Evolutionary conservation across 2,329 filamentous ascomycete species (phyloP).

Genomic region (Claviceps digitariae): DNA sequence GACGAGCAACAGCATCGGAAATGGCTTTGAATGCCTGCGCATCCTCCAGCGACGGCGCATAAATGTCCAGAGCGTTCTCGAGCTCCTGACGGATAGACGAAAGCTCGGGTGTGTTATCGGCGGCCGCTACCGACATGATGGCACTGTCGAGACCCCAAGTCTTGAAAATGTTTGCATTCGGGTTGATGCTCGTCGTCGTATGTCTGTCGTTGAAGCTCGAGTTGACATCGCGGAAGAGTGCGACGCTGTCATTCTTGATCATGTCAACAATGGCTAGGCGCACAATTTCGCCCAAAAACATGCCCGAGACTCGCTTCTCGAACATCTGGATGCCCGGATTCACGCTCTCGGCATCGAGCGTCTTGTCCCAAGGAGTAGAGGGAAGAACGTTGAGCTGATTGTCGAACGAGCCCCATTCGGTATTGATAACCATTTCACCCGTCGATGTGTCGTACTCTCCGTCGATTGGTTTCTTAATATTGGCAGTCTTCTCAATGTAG

Average conservation of each 20-base stretch:
- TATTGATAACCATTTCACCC: slow-evolving; percentile 94
- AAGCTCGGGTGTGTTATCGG: slow-evolving; percentile 61
- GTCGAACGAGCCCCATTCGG: slow-evolving; percentile 97
- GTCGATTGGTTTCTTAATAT: slow-evolving; percentile 63
- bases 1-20: slow-evolving; percentile 70
- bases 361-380: slow-evolving; percentile 67
- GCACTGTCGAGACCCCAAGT: slow-evolving; percentile 87
- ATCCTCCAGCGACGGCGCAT: slow-evolving; percentile 66
- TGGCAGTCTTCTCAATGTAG: slow-evolving; percentile 82
- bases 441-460: slow-evolving; percentile 66
- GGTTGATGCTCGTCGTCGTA: slow-evolving; percentile 55
- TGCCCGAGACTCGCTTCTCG: slow-evolving; percentile 94
- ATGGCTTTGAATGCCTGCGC: slow-evolving; percentile 78
- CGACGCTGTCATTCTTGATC: slow-evolving; percentile 49
- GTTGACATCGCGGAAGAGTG: slow-evolving; percentile 65
- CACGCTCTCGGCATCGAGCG: slow-evolving; percentile 64
- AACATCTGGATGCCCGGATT: slow-evolving; percentile 98
- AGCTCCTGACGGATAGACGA: slow-evolving; percentile 64
- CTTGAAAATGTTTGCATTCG: slow-evolving; percentile 54
- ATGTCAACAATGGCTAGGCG: slow-evolving; percentile 63
- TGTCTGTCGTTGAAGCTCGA: slow-evolving; percentile 55
- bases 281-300: slow-evolving; percentile 94
- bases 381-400: slow-evolving; percentile 83
- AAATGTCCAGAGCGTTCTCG: slow-evolving; percentile 62
- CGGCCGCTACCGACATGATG: slow-evolving; percentile 76